A percentile compares a stretch with the other conserved stretches of the same genome.
Conservation (phyloP, 768 basidiomycete genomes). For the Auricularia sp. region DNA sequence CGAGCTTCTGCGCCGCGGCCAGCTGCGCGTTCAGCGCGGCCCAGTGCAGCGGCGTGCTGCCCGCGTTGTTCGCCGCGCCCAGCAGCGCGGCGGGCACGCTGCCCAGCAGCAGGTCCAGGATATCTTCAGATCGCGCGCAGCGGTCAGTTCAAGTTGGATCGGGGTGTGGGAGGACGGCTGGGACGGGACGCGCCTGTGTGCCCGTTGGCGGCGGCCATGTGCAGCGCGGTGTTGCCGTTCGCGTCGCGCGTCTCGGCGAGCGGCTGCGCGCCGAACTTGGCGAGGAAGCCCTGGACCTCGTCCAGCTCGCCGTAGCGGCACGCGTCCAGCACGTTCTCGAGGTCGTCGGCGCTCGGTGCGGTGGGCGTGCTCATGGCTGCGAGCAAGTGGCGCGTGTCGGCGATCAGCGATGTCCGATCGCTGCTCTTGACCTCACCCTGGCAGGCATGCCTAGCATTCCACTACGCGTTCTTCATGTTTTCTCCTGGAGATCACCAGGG, state of each 20-base stretch:
- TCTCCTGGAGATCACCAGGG: too few species aligned
- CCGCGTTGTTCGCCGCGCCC: conserved; percentile 51
- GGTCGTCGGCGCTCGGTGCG: conserved; percentile 16
- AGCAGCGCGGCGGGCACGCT: conserved; percentile 30
- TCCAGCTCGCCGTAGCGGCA: conserved; percentile 84
- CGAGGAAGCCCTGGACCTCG: conserved; percentile 59
- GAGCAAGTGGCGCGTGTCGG: too few species aligned
- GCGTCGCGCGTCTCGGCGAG: conserved; percentile 53
- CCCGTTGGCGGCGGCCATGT: conserved; percentile 86
- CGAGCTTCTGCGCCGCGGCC: conserved; percentile 44
- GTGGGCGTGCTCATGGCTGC: background rate
- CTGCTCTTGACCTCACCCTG: too few species aligned
- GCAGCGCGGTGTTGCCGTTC: conserved; percentile 68
- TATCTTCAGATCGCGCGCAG: background rate
- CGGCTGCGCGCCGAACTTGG: conserved; percentile 40
- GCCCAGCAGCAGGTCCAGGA: background rate
- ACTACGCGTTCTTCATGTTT: too few species aligned
- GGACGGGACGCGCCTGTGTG: conserved; percentile 54
- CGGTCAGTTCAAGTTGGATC: too few species aligned
- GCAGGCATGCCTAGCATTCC: too few species aligned
- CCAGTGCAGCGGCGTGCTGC: conserved; percentile 88
- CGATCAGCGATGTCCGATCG: too few species aligned
- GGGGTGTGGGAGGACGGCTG: background rate
- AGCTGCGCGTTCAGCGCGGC: conserved; percentile 79
- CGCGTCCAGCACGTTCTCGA: conserved; percentile 66